phyloP scores from a whole-genome alignment of 495 filamentous ascomycete genomes.

The Podospora tetraspora region DNA sequence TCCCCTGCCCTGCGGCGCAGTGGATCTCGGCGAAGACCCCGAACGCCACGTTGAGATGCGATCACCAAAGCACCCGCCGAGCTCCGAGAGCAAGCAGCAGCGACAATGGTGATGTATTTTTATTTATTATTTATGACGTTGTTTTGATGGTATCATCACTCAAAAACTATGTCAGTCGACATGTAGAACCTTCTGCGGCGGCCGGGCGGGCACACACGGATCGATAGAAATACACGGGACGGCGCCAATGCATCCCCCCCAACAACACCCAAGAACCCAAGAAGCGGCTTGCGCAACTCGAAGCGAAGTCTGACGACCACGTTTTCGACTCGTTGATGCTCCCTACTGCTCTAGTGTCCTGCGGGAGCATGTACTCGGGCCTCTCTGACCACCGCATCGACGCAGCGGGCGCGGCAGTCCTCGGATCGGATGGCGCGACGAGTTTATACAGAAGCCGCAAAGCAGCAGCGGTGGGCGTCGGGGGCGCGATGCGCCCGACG shows the following conservation, averaged over 20 bases:
- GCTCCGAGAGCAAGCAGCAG: background rate
- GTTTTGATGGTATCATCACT: background rate
- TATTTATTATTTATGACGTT: background rate
- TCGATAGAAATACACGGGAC: background rate
- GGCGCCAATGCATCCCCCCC: background rate
- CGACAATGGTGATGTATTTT: too few relatives aligned
- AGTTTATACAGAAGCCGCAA: background rate
- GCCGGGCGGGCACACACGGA: too few relatives aligned
- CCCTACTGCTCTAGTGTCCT: background rate
- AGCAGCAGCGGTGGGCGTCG: background rate
- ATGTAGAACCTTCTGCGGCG: background rate
- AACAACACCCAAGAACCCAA: background rate
- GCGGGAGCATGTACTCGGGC: background rate
- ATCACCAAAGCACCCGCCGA: too few relatives aligned
- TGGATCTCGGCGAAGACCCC: background rate
- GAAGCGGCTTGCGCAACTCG: background rate
- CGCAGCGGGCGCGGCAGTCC: background rate
- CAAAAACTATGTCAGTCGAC: background rate
- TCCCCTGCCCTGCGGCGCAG: too few relatives aligned
- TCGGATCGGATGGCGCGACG: background rate
- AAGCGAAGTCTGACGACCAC: background rate
- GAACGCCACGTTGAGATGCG: background rate
- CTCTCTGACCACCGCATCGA: background rate
- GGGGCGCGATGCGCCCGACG: background rate
- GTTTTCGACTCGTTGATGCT: too few relatives aligned